Base-by-base conservation (phyloP, 176 grass and related monocot genomes). In the Avena sativa region DNA sequence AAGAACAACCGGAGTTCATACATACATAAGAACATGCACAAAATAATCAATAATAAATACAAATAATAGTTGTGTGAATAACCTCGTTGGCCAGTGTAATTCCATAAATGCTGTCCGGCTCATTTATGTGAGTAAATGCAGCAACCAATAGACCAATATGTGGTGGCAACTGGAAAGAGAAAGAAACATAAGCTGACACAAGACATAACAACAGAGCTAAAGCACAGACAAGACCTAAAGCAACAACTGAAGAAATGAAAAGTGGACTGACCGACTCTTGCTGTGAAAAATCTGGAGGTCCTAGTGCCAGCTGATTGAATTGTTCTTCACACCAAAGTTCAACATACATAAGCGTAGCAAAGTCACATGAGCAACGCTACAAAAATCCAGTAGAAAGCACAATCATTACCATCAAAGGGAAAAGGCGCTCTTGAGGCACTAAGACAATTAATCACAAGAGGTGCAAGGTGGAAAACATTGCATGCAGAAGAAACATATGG, bases 271-370 rank as follows among this genome's bases (percentile, higher is more conserved):
- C 95, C 85, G 71, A 91, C 57, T 98, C 95, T 90, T 90, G 71
- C 53, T 95, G 76, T 52, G 95, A 95, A 82, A 95, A 95, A 89
- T 98, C 95, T 89, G 91, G 87, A 79, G 88, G 86, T 80, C 95
- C 95, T 57, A 98, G 78, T 40, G 81, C 84, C 63, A 98, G 85
- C 76, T 81, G 61, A 87, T 87, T 95, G 87, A 98, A 98, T 92
- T 93, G 82, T 83, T 95, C 95, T 78, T 98, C 95, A 80, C 95
- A 98, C 95, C 95, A 98, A 85, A 92, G 88, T 47, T 98, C 95
- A 46, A 89, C 89, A 91, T 98, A 98, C 88, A 98, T 88, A 78
- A 92, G 47, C 86, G 93, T 74, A 13, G 89, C 89, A 46, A 98
- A 98, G 77, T 95, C 87, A 87, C 86, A 95, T 86, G 89, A 92